Conservation (phyloP, 805 yeast species). For the Candida xyloterini region DNA sequence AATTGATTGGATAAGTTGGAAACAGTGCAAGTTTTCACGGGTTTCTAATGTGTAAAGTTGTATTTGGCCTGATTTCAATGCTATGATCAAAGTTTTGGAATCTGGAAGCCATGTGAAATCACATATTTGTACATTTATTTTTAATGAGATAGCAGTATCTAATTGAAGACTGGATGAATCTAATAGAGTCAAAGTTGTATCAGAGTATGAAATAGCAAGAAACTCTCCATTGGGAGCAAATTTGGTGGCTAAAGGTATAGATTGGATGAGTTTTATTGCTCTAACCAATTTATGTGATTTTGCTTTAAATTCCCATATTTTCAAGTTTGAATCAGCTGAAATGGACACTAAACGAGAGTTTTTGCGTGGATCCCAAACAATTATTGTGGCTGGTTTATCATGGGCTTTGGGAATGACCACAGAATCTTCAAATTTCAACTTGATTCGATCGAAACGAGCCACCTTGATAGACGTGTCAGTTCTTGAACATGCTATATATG, state of each 20-base stretch:
- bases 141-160: slow-evolving; percentile 24
- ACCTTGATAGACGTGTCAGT: slow-evolving; percentile 42
- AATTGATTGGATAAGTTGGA: slow-evolving; percentile 13
- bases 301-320: slow-evolving; percentile 41
- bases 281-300: slow-evolving; percentile 24
- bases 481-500: slow-evolving; percentile 41
- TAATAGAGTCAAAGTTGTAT: slow-evolving; percentile 32
- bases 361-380: slow-evolving; percentile 44
- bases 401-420: slow-evolving; percentile 40
- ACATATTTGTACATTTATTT: slow-evolving; percentile 30
- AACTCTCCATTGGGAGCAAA: slow-evolving; percentile 41
- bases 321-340: slow-evolving; percentile 41
- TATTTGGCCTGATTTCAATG: slow-evolving; percentile 38
- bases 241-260: slow-evolving; percentile 24
- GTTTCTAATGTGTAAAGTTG: slow-evolving; percentile 24
- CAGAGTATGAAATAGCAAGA: slow-evolving; percentile 38
- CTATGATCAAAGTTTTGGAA: slow-evolving; percentile 30
- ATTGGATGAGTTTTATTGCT: slow-evolving; percentile 6
- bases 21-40: slow-evolving; percentile 21
- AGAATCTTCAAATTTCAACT: slow-evolving; percentile 34
- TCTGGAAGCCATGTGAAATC: slow-evolving; percentile 39
- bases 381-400: slow-evolving; percentile 37
- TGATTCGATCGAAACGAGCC: slow-evolving; percentile 32
- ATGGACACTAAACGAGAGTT: slow-evolving; percentile 44
- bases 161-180: slow-evolving; percentile 26